phyloP scores from a whole-genome alignment of 2,329 filamentous ascomycete species.

The Massarina eburnea region DNA sequence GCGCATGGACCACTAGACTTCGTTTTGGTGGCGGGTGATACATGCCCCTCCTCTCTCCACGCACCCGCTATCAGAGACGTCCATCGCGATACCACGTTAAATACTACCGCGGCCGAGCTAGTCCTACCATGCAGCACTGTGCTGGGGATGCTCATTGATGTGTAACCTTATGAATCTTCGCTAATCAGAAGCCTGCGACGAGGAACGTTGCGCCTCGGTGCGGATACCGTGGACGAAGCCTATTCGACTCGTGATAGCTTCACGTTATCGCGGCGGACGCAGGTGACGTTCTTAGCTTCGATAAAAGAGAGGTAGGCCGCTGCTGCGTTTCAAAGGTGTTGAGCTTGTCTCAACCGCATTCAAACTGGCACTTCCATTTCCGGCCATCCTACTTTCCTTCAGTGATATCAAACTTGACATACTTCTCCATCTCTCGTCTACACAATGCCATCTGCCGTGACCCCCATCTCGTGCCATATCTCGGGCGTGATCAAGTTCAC shows the following conservation, averaged over 20 bases:
- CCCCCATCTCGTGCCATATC: conserved; percentile 30
- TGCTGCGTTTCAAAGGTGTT: conserved; percentile 18
- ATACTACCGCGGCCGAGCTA: conserved; percentile 21
- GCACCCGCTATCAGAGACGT: conserved; percentile 20
- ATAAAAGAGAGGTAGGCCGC: conserved; percentile 24
- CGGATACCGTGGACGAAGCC: conserved; percentile 13
- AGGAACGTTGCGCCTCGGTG: conserved; percentile 21
- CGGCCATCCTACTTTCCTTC: conserved; percentile 10
- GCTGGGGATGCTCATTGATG: conserved; percentile 15
- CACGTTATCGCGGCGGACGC: conserved; percentile 13
- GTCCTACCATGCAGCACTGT: conserved; percentile 6
- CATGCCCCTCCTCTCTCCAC: conserved; percentile 10
- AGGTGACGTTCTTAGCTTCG: conserved; percentile 8
- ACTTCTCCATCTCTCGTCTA: conserved; percentile 6
- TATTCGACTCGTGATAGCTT: conserved; percentile 17
- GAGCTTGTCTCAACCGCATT: conserved; percentile 33
- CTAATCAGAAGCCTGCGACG: conserved; percentile 12
- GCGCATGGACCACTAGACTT: conserved; percentile 23
- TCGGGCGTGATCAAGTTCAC: conserved; percentile 78
- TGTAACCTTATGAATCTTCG: conserved; percentile 30
- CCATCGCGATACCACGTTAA: conserved; percentile 32
- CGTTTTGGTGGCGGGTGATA: conserved; percentile 22
- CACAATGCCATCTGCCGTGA: conserved; percentile 46
- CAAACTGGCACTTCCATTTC: conserved; percentile 19
- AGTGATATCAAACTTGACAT: conserved; percentile 5